Conservation (phyloP, 78 protist species). For the Dictyostelium firmibasis region DNA sequence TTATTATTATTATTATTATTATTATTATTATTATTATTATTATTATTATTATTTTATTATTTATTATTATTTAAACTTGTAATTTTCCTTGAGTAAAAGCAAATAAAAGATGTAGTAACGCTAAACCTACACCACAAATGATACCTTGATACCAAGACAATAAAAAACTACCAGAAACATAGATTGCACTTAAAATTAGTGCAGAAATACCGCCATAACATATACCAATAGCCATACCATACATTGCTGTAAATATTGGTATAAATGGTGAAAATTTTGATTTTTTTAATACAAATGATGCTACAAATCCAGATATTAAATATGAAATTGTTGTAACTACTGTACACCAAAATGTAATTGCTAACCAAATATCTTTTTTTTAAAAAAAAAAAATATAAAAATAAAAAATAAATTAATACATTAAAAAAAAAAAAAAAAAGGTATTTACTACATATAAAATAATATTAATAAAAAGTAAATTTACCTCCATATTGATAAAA, state of each 20-base stretch:
- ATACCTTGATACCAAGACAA: slow-evolving; percentile 50
- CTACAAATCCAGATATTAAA: slow-evolving; percentile 54
- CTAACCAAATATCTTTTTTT: slow-evolving; percentile 56
- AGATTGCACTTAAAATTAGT: slow-evolving; percentile 44
- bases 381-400: neutral
- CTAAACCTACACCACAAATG: slow-evolving; percentile 62
- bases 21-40: neutral
- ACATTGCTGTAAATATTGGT: slow-evolving; percentile 36
- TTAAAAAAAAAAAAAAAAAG: neutral
- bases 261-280: slow-evolving; percentile 74
- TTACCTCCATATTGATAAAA: slow-evolving; percentile 34
- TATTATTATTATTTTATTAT: neutral
- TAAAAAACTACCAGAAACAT: slow-evolving; percentile 39
- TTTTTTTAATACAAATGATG: slow-evolving; percentile 40
- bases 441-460: too few relatives aligned
- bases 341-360: slow-evolving; percentile 73
- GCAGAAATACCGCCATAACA: slow-evolving; percentile 73
- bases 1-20: neutral
- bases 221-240: slow-evolving; percentile 62
- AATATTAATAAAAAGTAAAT: too few relatives aligned
- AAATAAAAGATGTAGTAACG: slow-evolving; percentile 15
- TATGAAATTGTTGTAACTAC: slow-evolving; percentile 22
- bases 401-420: neutral
- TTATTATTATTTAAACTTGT: slow-evolving; percentile 14
- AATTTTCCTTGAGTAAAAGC: slow-evolving; percentile 31